These are phyloP conservation scores for Pseudoperonospora humuli DNA, from an alignment of 352 stramenopile genomes.

Conservation along the genomic window DNA sequence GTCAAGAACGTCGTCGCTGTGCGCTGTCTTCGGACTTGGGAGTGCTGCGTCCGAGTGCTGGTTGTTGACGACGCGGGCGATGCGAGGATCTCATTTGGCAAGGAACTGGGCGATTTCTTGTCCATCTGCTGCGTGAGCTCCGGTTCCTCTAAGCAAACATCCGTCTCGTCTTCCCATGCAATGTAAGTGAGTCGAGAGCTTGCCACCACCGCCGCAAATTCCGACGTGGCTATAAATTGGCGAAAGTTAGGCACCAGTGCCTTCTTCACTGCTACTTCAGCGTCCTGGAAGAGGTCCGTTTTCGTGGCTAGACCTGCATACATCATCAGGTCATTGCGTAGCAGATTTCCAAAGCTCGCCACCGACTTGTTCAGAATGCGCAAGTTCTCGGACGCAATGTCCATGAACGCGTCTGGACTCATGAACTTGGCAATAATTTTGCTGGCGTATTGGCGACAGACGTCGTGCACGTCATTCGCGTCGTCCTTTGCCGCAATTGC, in stretches of 20 bases:
- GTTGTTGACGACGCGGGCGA: slow-evolving; percentile 12
- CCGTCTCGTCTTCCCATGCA: slow-evolving; percentile 4
- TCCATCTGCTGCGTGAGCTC: slow-evolving; percentile 7
- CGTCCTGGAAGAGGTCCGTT: slow-evolving; percentile 71
- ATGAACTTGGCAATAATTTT: slow-evolving; percentile 87
- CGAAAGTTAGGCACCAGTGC: slow-evolving; percentile 65
- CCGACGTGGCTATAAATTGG: slow-evolving; percentile 45
- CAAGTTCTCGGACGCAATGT: slow-evolving; percentile 73
- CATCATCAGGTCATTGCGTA: slow-evolving; percentile 70
- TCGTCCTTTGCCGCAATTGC: slow-evolving; percentile 5
- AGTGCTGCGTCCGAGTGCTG: slow-evolving; percentile 11
- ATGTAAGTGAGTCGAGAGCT: slow-evolving; percentile 51
- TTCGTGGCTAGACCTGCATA: slow-evolving; percentile 66
- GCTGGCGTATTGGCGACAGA: slow-evolving; percentile 63
- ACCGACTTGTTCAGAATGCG: slow-evolving; percentile 77
- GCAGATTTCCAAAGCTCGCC: slow-evolving; percentile 62
- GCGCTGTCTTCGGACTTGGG: slow-evolving; percentile 14
- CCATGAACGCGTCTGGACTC: slow-evolving; percentile 69
- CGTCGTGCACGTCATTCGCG: slow-evolving; percentile 19
- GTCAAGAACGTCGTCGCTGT: slow-evolving; percentile 50
- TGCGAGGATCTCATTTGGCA: slow-evolving; percentile 2
- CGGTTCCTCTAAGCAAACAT: not conserved
- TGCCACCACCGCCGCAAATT: slow-evolving; percentile 47
- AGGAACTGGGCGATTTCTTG: slow-evolving; percentile 2
- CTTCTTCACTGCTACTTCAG: slow-evolving; percentile 60